Evolutionary conservation across 495 filamentous ascomycete species (phyloP).

Genomic region (Xylaria flabelliformis): DNA sequence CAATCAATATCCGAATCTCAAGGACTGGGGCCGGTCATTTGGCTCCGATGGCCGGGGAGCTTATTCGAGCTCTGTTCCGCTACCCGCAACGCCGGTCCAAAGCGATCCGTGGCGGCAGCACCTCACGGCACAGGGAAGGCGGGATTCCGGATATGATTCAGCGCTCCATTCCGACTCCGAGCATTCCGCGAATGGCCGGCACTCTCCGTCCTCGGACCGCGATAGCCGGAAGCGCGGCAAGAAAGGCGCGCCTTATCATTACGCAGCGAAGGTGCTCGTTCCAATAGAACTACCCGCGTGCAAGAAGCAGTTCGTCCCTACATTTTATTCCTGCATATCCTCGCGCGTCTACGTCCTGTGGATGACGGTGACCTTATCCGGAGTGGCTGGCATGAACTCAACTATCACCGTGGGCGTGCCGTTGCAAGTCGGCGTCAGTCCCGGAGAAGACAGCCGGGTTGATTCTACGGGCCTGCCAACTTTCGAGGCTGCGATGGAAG

Average conservation of each 20-base stretch:
- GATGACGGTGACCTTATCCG: conserved; percentile 67
- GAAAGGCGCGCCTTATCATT: conserved; percentile 45
- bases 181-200: conserved; percentile 8
- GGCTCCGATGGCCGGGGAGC: conserved; percentile 62
- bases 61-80: conserved; percentile 66
- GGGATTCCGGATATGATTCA: conserved; percentile 64
- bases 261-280: conserved; percentile 72
- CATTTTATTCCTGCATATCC: conserved; percentile 86
- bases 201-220: neutral
- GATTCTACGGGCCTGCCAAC: conserved; percentile 41
- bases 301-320: conserved; percentile 78
- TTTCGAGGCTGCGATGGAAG: conserved; percentile 43
- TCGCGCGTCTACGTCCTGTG: conserved; percentile 80
- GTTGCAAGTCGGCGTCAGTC: conserved; percentile 69
- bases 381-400: conserved; percentile 59
- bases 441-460: conserved; percentile 15
- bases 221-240: conserved; percentile 20
- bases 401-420: conserved; percentile 73
- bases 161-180: conserved; percentile 36
- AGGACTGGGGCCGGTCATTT: conserved; percentile 50
- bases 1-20: conserved; percentile 64
- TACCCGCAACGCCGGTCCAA: conserved; percentile 70
- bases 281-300: conserved; percentile 73
- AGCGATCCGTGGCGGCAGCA: conserved; percentile 72
- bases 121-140: conserved; percentile 48